Evolutionary conservation across 140 eudicot species (phyloP), one percentile per base, ranked within the genome.

Genomic region (Ambrosia hybrid): DNA sequence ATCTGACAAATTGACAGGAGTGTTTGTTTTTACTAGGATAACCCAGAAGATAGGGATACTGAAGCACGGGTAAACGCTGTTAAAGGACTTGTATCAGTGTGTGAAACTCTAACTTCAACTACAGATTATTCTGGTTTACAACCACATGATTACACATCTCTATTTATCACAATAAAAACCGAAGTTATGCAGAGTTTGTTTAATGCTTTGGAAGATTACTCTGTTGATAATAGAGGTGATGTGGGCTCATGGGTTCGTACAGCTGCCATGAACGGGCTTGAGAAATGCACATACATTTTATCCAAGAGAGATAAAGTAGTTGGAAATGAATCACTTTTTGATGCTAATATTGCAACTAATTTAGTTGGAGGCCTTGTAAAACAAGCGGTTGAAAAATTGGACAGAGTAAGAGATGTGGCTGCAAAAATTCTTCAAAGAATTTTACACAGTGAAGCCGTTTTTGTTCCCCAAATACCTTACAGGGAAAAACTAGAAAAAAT

Each of bases 161-260:
- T 90, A 15, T 81, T 70, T 75, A 80, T 61, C 16, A 71, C 62
- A 48, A 94, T 94, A 69, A 94, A 82, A 81, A 85, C 82, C 26
- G 95, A 88, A 63, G 97, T 90, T 36, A 88, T 94, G 91, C 81
- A 79, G 73, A 81, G 86, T 80, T 87, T 94, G 57, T 84, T 94
- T 45, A 83, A 56, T 48, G 92, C 99, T 57, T 81, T 94, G 14
- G 96, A 94, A 77, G 99, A 94, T 86, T 94, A 94, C 84, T 90
- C 99, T 3, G 91, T 87, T 33, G 97, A 94, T 82, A 94, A 94
- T 78, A 86, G 99, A 76, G 99, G 99, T 53, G 99, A 94, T 79
- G 97, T 94, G 33, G 99, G 99, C 60, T 94, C 99, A 73, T 94
- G 99, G 99, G 90, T 94, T 63, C 97, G 99, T 72, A 91, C 88